Percentiles rank a stretch among this genome's conserved stretches.
These are phyloP conservation scores for Potentilla sterilis DNA, from an alignment of 306 rosid species.

Conservation along the genomic window DNA sequence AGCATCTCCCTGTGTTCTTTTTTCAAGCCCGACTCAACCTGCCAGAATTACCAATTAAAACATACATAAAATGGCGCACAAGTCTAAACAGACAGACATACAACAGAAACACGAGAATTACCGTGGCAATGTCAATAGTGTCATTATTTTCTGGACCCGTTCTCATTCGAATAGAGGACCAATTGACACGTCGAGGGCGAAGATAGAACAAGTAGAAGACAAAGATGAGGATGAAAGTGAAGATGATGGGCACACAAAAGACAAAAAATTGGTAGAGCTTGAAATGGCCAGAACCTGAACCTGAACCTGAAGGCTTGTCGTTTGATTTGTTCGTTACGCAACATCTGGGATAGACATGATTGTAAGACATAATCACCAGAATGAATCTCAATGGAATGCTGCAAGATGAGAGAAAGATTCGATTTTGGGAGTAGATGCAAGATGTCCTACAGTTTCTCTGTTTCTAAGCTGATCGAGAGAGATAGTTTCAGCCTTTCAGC, in stretches of 20 bases:
- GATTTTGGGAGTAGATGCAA: too few species aligned
- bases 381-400: slow-evolving; percentile 5
- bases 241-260: slow-evolving; percentile 60
- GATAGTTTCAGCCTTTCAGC: too few species aligned
- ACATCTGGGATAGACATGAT: slow-evolving; percentile 26
- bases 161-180: slow-evolving; percentile 55
- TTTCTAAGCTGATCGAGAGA: too few species aligned
- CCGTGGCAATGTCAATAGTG: slow-evolving; percentile 34
- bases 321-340: slow-evolving; percentile 14
- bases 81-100: background rate
- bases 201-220: slow-evolving; percentile 72
- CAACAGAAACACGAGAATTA: slow-evolving; percentile 9
- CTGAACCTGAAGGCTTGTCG: background rate
- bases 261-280: slow-evolving; percentile 58
- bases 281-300: slow-evolving; percentile 31
- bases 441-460: too few species aligned
- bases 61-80: background rate
- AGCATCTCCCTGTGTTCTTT: slow-evolving; percentile 84
- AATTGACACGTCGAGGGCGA: slow-evolving; percentile 60
- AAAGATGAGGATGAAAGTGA: slow-evolving; percentile 63
- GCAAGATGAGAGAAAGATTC: too few species aligned
- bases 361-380: slow-evolving; percentile 26
- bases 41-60: slow-evolving; percentile 6
- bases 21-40: slow-evolving; percentile 60
- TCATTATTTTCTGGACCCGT: slow-evolving; percentile 6